These are phyloP conservation scores for Macadamia tetraphylla DNA, from an alignment of 164 flowering plant genomes.

Conservation along the genomic window DNA sequence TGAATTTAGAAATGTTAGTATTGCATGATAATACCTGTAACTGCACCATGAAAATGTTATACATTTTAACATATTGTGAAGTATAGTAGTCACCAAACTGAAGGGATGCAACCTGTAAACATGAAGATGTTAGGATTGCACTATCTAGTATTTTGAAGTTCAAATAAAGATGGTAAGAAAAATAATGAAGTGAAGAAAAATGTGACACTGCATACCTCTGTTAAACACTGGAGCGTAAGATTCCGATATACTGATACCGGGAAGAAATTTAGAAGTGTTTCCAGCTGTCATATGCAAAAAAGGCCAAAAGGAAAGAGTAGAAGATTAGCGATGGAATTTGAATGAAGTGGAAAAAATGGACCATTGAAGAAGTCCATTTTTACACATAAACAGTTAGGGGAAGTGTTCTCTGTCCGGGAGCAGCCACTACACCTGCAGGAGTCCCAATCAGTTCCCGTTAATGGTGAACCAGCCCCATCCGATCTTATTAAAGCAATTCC, in stretches of 20 bases:
- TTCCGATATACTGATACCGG: constrained; percentile 79
- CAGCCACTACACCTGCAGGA: too few species aligned
- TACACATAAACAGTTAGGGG: too few species aligned
- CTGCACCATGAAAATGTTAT: constrained; percentile 72
- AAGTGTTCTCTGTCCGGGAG: too few species aligned
- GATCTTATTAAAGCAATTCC: too few species aligned
- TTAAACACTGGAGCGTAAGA: constrained; percentile 88
- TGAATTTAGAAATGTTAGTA: not conserved
- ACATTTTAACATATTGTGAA: constrained; percentile 75
- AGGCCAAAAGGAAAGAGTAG: constrained; percentile 1
- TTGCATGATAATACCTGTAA: constrained; percentile 55
- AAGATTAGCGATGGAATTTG: too few species aligned
- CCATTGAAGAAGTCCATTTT: too few species aligned
- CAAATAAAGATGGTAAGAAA: not conserved
- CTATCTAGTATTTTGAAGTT: not conserved
- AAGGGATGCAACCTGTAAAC: constrained; percentile 79
- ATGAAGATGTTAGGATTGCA: not conserved
- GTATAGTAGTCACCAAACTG: constrained; percentile 81
- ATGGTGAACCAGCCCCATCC: too few species aligned
- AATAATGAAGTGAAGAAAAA: not conserved
- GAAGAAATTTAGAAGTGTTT: constrained; percentile 83
- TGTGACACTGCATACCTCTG: constrained; percentile 53
- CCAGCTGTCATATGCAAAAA: constrained; percentile 48
- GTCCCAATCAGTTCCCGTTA: too few species aligned
- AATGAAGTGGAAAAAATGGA: too few species aligned